Percentiles rank a stretch among this genome's conserved stretches.
Evolutionary conservation across 108 stramenopile species (phyloP).

Genomic region (Aurantiochytrium sp.): DNA sequence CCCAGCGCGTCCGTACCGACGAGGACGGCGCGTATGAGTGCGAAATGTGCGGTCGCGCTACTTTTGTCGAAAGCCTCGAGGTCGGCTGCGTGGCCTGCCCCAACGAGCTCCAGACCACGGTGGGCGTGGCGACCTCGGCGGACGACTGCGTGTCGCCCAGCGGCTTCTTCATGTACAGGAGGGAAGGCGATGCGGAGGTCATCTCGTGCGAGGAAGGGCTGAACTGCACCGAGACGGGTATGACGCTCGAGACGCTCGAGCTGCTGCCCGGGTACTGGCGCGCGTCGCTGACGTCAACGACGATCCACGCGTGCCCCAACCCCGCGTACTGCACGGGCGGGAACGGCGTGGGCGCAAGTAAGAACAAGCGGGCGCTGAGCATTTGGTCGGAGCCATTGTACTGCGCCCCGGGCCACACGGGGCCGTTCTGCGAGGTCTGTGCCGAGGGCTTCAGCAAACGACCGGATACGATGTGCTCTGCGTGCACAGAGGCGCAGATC

Average conservation of each 20-base stretch:
- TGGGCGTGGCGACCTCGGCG: not conserved
- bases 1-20: not conserved
- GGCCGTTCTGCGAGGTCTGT: not conserved
- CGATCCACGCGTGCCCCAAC: not conserved
- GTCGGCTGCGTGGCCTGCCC: not conserved
- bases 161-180: not conserved
- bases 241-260: not conserved
- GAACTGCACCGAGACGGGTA: not conserved
- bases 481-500: not conserved
- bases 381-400: not conserved
- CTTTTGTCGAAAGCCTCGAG: not conserved
- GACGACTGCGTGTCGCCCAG: not conserved
- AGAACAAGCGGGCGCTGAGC: not conserved
- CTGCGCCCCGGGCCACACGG: not conserved
- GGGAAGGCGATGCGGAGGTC: not conserved
- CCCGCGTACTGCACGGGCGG: not conserved
- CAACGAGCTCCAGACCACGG: not conserved
- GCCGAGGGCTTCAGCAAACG: too few species aligned
- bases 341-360: not conserved
- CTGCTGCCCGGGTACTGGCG: not conserved
- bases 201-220: not conserved
- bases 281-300: not conserved
- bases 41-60: not conserved
- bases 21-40: not conserved
- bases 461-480: not conserved